Percentiles rank a stretch among this genome's conserved stretches.
Conservation (phyloP, 768 basidiomycete species). For the Galerina marginata region DNA sequence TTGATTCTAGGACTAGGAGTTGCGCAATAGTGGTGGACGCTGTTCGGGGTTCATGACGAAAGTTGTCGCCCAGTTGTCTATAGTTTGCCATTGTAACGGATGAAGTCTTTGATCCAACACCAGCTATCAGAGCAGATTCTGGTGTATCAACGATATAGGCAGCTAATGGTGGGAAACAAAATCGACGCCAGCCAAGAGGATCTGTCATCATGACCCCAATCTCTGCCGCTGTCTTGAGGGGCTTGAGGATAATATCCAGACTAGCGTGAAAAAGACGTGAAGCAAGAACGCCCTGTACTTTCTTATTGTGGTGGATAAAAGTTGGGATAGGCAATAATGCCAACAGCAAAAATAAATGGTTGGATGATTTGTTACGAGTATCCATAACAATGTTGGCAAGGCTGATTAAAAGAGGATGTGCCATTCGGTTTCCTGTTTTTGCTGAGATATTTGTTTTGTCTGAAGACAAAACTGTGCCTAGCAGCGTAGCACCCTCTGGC, state of each 20-base stretch:
- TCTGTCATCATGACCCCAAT: slow-evolving; percentile 34
- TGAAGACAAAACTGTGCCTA: slow-evolving; percentile 33
- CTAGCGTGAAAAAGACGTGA: slow-evolving; percentile 31
- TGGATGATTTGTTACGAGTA: slow-evolving; percentile 35
- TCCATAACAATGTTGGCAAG: slow-evolving; percentile 37
- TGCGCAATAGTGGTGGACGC: slow-evolving; percentile 23
- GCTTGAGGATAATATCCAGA: slow-evolving; percentile 33
- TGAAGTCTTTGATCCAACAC: slow-evolving; percentile 35
- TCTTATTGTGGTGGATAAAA: slow-evolving; percentile 27
- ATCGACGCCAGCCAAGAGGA: slow-evolving; percentile 25
- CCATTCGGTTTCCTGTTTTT: slow-evolving; percentile 34
- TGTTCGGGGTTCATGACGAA: slow-evolving; percentile 29
- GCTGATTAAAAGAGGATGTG: slow-evolving; percentile 35
- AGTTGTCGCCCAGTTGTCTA: slow-evolving; percentile 34
- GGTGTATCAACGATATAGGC: slow-evolving; percentile 38
- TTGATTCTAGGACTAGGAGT: slow-evolving; percentile 15
- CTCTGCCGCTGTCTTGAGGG: slow-evolving; percentile 34
- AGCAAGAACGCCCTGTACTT: slow-evolving; percentile 33
- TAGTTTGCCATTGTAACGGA: slow-evolving; percentile 35
- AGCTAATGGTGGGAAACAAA: slow-evolving; percentile 33
- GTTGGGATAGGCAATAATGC: slow-evolving; percentile 37
- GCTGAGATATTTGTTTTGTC: slow-evolving; percentile 39
- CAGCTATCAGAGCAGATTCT: slow-evolving; percentile 32
- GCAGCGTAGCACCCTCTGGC: slow-evolving; percentile 29
- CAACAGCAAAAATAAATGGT: slow-evolving; percentile 31